A percentile compares a stretch with the other conserved stretches of the same genome.
These are phyloP conservation scores for Zymoseptoria brevis DNA, from an alignment of 2,329 filamentous ascomycete genomes.

Conservation along the genomic window DNA sequence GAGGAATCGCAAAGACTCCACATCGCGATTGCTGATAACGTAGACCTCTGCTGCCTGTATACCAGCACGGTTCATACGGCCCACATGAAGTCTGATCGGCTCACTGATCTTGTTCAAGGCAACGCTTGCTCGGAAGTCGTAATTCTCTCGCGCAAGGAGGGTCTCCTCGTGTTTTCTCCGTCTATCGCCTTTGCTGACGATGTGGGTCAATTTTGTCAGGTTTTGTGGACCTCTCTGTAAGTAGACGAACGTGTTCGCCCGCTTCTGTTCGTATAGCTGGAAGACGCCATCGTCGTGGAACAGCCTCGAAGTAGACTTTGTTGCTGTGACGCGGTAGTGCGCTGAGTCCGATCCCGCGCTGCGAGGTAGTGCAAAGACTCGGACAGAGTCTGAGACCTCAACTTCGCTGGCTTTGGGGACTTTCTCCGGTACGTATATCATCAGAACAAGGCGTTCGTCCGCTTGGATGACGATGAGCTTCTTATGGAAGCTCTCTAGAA, in stretches of 20 bases:
- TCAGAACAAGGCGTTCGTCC: slow-evolving; percentile 2
- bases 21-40: slow-evolving; percentile 5
- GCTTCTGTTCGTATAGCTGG: slow-evolving; percentile 2
- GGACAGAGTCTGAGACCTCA: background rate
- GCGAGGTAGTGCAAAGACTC: slow-evolving; percentile 4
- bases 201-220: background rate
- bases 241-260: slow-evolving; percentile 1
- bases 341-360: background rate
- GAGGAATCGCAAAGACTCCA: slow-evolving; percentile 4
- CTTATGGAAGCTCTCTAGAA: slow-evolving; percentile 3
- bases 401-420: background rate
- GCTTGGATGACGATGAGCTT: slow-evolving; percentile 2
- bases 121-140: slow-evolving; percentile 3
- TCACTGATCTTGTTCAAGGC: slow-evolving; percentile 2
- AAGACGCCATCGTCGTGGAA: slow-evolving; percentile 1
- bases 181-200: background rate
- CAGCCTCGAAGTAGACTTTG: background rate
- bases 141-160: background rate
- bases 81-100: slow-evolving; percentile 1
- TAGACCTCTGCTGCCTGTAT: slow-evolving; percentile 3
- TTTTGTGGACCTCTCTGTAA: background rate
- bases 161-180: slow-evolving; percentile 1
- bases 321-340: background rate
- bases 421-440: slow-evolving; percentile 4
- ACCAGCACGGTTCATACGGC: slow-evolving; percentile 1